Evolutionary conservation across 805 yeast species (phyloP), one percentile per base, ranked within the genome.

Genomic region (Kuraishia piskuri): DNA sequence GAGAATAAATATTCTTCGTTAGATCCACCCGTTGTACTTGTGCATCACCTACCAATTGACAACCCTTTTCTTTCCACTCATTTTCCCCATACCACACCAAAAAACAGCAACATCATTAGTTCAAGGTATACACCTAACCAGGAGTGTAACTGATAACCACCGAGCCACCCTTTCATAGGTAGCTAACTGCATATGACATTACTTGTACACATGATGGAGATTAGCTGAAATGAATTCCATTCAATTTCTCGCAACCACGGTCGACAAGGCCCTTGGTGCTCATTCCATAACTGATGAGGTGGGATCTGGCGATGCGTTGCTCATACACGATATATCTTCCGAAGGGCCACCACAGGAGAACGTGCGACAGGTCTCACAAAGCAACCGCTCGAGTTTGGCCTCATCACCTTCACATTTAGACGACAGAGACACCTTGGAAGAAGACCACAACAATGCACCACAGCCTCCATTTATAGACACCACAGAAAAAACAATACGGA

Each of bases 201-300:
- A n/a, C n/a, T n/a, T 6, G 17, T n/a, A 31, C 40, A 31, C 14
- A 31, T 31, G 17, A 22, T 45, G 47, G 19, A 12, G 22, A 45
- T 45, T 17, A 4, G 5, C 22, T 19, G 31, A 45, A 25, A 65
- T 66, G 70, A 66, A 66, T 57, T 65, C 70, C 14, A 53, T 66
- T 48, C 68, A 66, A 54, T 61, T 64, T 52, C 54, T 66, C 53
- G 68, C 68, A 45, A 61, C 58, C 46, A 64, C 63, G 19, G 70
- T 66, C 45, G 70, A 65, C 48, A 64, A 60, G 54, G 67, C 68
- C 22, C 58, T 65, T 25, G 25, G 17, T 12, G 8, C 50, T n/a
- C 50, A 48, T 17, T 54, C 59, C 20, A 31, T 31, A 31, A n/a
- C 40, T 6, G 40, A 31, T 12, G 40, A 31, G 14, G 14, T 31